Conservation (phyloP, 2,329 filamentous ascomycete genomes). For the Diplocarpon rosae region DNA sequence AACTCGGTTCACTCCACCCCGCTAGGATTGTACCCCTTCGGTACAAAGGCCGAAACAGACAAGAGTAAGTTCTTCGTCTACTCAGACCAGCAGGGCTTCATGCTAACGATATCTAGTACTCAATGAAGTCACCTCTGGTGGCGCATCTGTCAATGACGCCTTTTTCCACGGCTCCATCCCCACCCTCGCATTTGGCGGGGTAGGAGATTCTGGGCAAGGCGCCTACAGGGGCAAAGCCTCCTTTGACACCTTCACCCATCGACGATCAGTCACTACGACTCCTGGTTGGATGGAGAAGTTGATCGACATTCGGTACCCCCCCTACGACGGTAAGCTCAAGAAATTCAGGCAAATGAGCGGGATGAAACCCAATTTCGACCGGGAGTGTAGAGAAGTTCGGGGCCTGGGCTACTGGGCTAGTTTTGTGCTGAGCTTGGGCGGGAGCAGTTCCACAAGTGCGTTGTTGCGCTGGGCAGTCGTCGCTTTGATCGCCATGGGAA, state of each 20-base stretch:
- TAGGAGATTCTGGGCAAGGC: slow-evolving; percentile 68
- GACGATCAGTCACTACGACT: slow-evolving; percentile 45
- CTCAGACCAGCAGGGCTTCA: background rate
- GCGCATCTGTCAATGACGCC: slow-evolving; percentile 53
- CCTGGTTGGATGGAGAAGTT: slow-evolving; percentile 57
- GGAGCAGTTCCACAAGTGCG: slow-evolving; percentile 27
- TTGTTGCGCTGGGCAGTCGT: slow-evolving; percentile 15
- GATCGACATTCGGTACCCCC: slow-evolving; percentile 58
- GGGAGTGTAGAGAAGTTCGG: slow-evolving; percentile 41
- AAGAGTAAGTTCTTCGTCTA: slow-evolving; percentile 41
- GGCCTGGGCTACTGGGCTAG: slow-evolving; percentile 44
- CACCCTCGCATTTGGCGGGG: slow-evolving; percentile 70
- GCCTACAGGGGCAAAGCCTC: slow-evolving; percentile 67
- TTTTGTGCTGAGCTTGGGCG: slow-evolving; percentile 41
- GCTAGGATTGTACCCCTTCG: slow-evolving; percentile 76
- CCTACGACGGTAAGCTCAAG: slow-evolving; percentile 37
- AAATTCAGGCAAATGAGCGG: slow-evolving; percentile 34
- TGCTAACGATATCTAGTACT: slow-evolving; percentile 37
- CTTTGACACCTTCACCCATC: slow-evolving; percentile 58
- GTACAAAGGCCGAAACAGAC: slow-evolving; percentile 64
- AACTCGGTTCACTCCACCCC: slow-evolving; percentile 77
- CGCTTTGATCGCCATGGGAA: slow-evolving; percentile 12
- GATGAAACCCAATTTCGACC: slow-evolving; percentile 49
- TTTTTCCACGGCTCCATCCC: slow-evolving; percentile 62
- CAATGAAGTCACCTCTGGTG: slow-evolving; percentile 52